Conservation (phyloP, 495 filamentous ascomycete genomes). For the Aspergillus ostianus region DNA sequence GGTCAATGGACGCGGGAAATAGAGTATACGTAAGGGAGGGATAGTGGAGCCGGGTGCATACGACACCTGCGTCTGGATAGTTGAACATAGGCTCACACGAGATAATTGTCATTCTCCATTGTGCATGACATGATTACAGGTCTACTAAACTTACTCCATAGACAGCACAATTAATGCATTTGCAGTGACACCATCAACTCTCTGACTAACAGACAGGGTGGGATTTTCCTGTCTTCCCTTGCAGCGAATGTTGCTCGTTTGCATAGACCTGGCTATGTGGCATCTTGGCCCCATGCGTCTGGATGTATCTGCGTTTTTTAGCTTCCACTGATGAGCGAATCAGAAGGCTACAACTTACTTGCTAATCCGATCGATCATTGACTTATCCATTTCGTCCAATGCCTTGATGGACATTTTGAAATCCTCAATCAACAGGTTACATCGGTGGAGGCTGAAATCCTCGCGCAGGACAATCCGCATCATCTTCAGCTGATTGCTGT, state of each 20-base stretch:
- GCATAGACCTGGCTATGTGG: constrained; percentile 54
- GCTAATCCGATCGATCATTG: constrained; percentile 58
- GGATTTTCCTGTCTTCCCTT: constrained; percentile 79
- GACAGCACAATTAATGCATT: neutral
- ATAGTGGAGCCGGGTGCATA: neutral
- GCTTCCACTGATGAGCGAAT: constrained; percentile 2
- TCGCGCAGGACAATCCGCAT: constrained; percentile 87
- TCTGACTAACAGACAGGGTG: constrained; percentile 65
- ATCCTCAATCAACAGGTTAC: constrained; percentile 69
- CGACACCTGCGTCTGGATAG: neutral
- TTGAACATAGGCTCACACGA: neutral
- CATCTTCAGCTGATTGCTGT: constrained; percentile 75
- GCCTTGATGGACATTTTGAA: constrained; percentile 67
- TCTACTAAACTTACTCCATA: neutral
- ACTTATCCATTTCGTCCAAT: constrained; percentile 66
- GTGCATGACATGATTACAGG: neutral
- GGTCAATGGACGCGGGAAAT: neutral
- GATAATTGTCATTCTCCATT: neutral
- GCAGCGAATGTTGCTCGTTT: constrained; percentile 72
- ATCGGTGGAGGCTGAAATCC: constrained; percentile 77
- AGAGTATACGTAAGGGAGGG: neutral
- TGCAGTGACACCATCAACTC: too few species aligned
- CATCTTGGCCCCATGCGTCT: constrained; percentile 47
- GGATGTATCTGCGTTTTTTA: constrained; percentile 36
- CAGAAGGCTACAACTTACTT: constrained; percentile 49